Percentiles rank a stretch among this genome's conserved stretches.
Evolutionary conservation across 148 eudicot species (phyloP).

Genomic region (Silene conica): DNA sequence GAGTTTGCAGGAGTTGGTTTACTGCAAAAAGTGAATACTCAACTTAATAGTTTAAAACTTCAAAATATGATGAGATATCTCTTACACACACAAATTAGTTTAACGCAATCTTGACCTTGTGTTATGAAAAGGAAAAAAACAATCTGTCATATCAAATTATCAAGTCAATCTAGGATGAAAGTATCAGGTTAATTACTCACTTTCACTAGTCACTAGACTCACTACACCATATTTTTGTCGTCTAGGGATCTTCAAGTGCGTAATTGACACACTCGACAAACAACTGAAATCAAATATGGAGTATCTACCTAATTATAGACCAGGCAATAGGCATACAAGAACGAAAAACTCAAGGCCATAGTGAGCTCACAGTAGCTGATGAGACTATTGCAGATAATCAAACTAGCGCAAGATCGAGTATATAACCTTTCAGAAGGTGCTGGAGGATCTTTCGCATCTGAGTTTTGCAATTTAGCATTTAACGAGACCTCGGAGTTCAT

Average conservation of each 20-base stretch:
- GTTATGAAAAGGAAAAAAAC: background rate
- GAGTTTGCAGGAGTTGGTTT: slow-evolving; percentile 28
- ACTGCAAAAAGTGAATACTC: slow-evolving; percentile 36
- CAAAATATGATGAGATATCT: background rate
- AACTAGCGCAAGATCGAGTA: background rate
- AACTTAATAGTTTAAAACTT: background rate
- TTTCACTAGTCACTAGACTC: too few relatives aligned
- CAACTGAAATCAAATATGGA: background rate
- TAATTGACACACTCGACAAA: background rate
- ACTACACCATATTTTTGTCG: background rate
- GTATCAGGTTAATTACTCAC: background rate
- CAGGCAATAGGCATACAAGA: background rate
- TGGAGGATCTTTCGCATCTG: background rate
- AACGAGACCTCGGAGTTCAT: background rate
- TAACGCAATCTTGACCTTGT: background rate
- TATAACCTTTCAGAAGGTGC: background rate
- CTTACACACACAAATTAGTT: background rate
- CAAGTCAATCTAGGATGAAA: background rate
- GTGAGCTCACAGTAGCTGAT: background rate
- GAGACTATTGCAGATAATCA: background rate
- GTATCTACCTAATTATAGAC: background rate
- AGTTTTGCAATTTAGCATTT: background rate
- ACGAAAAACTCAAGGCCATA: too few relatives aligned
- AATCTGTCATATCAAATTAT: background rate
- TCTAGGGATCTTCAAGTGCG: background rate